These are phyloP conservation scores for Tricholoma saponaceum DNA, from an alignment of 768 basidiomycete genomes.

Conservation along the genomic window DNA sequence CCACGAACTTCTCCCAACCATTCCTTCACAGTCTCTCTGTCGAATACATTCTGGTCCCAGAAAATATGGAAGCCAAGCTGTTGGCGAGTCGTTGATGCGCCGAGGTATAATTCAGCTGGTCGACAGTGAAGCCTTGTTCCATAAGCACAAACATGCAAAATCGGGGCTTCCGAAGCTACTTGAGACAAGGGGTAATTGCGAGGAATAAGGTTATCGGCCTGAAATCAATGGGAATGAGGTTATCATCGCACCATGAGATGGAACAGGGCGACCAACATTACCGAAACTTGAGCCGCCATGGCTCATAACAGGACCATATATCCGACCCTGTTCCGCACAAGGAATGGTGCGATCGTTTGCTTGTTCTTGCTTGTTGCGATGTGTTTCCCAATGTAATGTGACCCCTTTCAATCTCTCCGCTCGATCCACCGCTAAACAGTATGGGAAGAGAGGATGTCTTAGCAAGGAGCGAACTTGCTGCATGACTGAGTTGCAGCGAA, in stretches of 20 bases:
- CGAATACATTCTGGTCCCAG: constrained; percentile 46
- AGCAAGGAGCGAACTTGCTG: constrained; percentile 29
- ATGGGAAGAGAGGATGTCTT: constrained; percentile 38
- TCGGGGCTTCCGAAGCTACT: constrained; percentile 2
- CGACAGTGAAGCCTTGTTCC: constrained; percentile 33
- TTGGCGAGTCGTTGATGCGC: constrained; percentile 29
- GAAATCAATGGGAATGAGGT: too few relatives aligned
- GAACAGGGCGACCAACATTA: constrained; percentile 26
- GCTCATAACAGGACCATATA: constrained; percentile 7
- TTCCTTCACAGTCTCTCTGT: constrained; percentile 34
- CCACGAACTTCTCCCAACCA: constrained; percentile 43
- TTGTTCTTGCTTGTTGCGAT: constrained; percentile 7
- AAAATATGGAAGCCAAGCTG: constrained; percentile 28
- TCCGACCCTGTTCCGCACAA: constrained; percentile 6
- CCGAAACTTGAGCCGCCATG: constrained; percentile 24
- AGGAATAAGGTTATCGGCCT: constrained; percentile 35
- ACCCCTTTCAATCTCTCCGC: constrained; percentile 19
- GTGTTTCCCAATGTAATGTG: constrained; percentile 16
- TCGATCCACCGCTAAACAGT: constrained; percentile 29
- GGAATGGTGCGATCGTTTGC: constrained; percentile 2
- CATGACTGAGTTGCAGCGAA: constrained; percentile 35
- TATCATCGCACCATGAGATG: constrained; percentile 24
- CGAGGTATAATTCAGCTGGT: constrained; percentile 45
- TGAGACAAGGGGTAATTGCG: constrained; percentile 27
- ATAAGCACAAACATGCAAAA: constrained; percentile 16